Base-by-base conservation (phyloP, 192 early-diverging fungal species). In the Rhizophagus prolifer region DNA sequence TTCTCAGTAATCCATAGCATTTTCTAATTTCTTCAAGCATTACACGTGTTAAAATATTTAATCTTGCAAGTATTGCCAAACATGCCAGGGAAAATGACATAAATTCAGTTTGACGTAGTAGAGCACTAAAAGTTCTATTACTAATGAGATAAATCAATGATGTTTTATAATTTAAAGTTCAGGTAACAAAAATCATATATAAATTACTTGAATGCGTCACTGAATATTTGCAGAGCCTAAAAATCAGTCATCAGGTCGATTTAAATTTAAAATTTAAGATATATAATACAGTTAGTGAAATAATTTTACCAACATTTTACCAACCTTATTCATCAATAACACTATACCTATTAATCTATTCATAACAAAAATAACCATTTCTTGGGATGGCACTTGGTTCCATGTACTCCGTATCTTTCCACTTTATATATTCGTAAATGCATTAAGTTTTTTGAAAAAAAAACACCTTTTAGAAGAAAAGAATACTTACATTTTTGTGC, bases 101-200 rank as follows among this genome's bases (percentile, higher is more conserved):
- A 75, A 86, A 86, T 72, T 83, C 81, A 3, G 81, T 81, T 54
- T 78, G 78, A 10, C 77, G 78, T 61, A 85, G 65, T 50, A 86
- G 76, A 9, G 76, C 72, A 68, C 79, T 77, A 58, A 82, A 84
- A 62, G 76, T 65, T 10, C 83, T 85, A 72, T 46, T 19, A n/a
- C 21, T 23, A 59, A 21, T 47, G 21, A 67, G 28, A 23, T 21
- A 26, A n/a, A 26, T 26, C 28, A 62, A 44, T 44, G 1, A 44
- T 44, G 41, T 10, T 44, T 44, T 44, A 12, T 44, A 44, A 44
- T 12, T 44, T 44, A 5, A 3, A 44, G 41, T 44, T 44, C 41
- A 38, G 4, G 9, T 44, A 12, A 12, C 10, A 44, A 12, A 44
- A 12, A 44, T 44, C 38, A 38, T 44, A 44, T 13, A 44, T 44